Conservation (phyloP, 2,329 filamentous ascomycete species). For the Colletotrichum ledebouriae region DNA sequence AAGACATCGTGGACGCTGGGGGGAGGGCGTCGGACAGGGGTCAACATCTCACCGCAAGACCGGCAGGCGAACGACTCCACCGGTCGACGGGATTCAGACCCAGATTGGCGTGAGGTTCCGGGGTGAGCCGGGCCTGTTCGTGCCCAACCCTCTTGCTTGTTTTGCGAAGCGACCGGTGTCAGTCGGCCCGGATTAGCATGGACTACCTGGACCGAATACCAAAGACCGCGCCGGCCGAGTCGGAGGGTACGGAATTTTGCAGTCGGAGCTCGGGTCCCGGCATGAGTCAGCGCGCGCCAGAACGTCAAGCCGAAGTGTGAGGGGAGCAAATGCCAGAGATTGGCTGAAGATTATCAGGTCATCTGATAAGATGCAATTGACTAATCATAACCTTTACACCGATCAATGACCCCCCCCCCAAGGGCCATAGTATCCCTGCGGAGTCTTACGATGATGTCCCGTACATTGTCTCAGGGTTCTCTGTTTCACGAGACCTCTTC, state of each 20-base stretch:
- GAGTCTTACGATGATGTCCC: background rate
- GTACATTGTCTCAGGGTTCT: no score
- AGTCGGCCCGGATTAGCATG: no score
- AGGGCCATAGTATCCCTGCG: slow-evolving; percentile 8
- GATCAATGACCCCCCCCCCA: background rate
- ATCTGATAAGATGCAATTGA: slow-evolving; percentile 25
- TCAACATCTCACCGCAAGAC: slow-evolving; percentile 36
- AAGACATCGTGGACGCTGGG: slow-evolving; percentile 13
- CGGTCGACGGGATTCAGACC: background rate
- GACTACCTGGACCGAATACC: background rate
- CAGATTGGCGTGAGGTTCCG: slow-evolving; percentile 19
- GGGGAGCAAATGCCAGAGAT: slow-evolving; percentile 1
- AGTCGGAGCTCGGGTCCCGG: background rate
- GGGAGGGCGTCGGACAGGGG: slow-evolving; percentile 14
- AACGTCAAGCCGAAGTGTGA: background rate
- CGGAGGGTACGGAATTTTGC: background rate
- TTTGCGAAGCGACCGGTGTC: background rate
- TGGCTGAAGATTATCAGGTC: slow-evolving; percentile 19
- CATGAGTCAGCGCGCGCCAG: no score
- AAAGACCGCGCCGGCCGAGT: slow-evolving; percentile 10
- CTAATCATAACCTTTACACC: background rate
- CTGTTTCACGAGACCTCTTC: no score
- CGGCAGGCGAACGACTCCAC: slow-evolving; percentile 28
- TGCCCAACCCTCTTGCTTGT: slow-evolving; percentile 23
- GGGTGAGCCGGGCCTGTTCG: slow-evolving; percentile 22